phyloP scores from a whole-genome alignment of 306 rosid species.

The Gastrolobium bilobum region DNA sequence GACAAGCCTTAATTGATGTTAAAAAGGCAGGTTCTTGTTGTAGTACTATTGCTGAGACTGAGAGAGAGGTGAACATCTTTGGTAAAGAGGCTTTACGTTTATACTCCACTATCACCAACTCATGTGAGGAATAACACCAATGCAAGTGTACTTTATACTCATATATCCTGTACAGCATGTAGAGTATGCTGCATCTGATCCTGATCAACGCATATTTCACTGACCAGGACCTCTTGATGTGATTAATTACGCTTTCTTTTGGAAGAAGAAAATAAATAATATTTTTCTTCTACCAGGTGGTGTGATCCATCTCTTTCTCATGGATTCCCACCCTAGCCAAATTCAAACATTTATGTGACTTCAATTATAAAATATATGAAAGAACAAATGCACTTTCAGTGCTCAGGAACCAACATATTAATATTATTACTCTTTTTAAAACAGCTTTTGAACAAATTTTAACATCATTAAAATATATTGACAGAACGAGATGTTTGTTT shows the following conservation, averaged over 20 bases:
- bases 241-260: conserved; percentile 30
- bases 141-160: conserved; percentile 53
- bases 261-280: conserved; percentile 43
- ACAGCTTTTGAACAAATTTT: conserved; percentile 31
- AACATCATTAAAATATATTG: background rate
- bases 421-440: background rate
- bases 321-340: conserved; percentile 46
- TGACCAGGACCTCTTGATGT: conserved; percentile 42
- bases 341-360: conserved; percentile 30
- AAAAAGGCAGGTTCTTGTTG: conserved; percentile 67
- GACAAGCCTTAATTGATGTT: conserved; percentile 57
- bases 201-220: conserved; percentile 46
- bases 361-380: conserved; percentile 35
- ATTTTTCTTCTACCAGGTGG: conserved; percentile 31
- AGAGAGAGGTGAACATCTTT: conserved; percentile 57
- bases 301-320: conserved; percentile 43
- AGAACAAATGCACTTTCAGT: conserved; percentile 38
- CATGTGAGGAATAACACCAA: conserved; percentile 58
- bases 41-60: conserved; percentile 13
- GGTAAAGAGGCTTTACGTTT: conserved; percentile 81
- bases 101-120: conserved; percentile 79
- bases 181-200: conserved; percentile 52
- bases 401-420: conserved; percentile 11
- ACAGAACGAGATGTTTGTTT: background rate
- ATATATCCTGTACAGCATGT: conserved; percentile 39